A percentile compares a stretch with the other conserved stretches of the same genome.
Evolutionary conservation across 805 yeast genomes (phyloP).

Genomic region (Zygosaccharomyces siamensis): DNA sequence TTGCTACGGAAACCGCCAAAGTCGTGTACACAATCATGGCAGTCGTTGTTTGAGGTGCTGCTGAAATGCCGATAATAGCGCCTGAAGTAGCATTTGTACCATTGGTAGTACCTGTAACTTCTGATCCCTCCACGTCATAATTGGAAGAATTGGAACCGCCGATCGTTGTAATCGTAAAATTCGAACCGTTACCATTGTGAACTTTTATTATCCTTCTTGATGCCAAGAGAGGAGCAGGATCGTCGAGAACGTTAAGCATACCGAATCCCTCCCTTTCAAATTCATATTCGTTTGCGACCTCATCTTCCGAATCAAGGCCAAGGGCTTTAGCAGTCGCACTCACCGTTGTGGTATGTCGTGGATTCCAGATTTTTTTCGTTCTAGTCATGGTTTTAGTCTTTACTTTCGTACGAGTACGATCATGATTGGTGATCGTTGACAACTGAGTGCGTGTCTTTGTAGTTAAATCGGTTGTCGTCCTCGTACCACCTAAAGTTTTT

Average conservation of each 20-base stretch:
- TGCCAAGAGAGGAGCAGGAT: conserved; percentile 7
- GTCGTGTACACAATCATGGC: conserved; percentile 6
- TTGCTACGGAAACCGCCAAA: conserved; percentile 6
- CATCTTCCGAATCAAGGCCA: neutral
- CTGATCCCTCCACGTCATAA: neutral
- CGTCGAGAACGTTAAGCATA: conserved; percentile 6
- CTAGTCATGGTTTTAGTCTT: conserved; percentile 4
- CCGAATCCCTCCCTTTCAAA: neutral
- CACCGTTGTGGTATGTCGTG: conserved; percentile 3
- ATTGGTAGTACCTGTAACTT: conserved; percentile 6
- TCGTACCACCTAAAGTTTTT: conserved; percentile 21
- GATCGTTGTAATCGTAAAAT: neutral
- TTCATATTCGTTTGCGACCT: neutral
- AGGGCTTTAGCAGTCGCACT: conserved; percentile 14
- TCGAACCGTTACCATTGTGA: neutral
- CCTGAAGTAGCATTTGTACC: conserved; percentile 13
- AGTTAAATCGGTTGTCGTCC: conserved; percentile 22
- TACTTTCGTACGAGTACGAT: conserved; percentile 5
- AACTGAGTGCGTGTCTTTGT: conserved; percentile 19
- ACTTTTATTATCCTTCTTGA: conserved; percentile 4
- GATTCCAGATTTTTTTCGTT: conserved; percentile 9
- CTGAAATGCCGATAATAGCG: conserved; percentile 8
- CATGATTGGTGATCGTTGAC: conserved; percentile 7
- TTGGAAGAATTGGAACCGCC: neutral
- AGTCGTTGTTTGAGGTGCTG: conserved; percentile 14